Evolutionary conservation across 169 alveolate genomes (phyloP).

Genomic region (Cardiosporidium cionae): DNA sequence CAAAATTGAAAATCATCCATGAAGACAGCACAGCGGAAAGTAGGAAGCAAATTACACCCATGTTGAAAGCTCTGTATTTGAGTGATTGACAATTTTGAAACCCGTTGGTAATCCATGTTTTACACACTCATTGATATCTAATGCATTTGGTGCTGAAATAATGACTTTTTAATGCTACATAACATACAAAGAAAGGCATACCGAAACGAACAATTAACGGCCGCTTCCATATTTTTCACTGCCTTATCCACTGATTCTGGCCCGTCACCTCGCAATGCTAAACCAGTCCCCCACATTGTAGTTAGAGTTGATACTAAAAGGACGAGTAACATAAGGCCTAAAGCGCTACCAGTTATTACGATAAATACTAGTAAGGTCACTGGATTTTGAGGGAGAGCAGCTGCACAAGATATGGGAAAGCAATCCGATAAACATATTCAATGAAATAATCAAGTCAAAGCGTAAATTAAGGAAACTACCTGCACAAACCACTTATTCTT

Average conservation of each 20-base stretch:
- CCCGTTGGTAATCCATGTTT: neutral
- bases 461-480: too few relatives aligned
- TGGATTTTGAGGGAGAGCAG: too few relatives aligned
- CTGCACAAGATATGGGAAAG: too few relatives aligned
- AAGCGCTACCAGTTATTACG: slow-evolving; percentile 5
- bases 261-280: slow-evolving; percentile 11
- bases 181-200: too few relatives aligned
- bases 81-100: neutral
- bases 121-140: neutral
- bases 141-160: too few relatives aligned
- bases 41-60: neutral
- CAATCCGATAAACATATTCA: too few relatives aligned
- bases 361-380: neutral
- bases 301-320: slow-evolving; percentile 9
- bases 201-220: slow-evolving; percentile 4
- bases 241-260: neutral
- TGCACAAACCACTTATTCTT: too few relatives aligned
- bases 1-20: neutral
- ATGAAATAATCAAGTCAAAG: too few relatives aligned
- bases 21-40: neutral
- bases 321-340: slow-evolving; percentile 24
- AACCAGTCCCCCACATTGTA: slow-evolving; percentile 30
- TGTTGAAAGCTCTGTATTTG: neutral
- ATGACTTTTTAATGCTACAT: too few relatives aligned
- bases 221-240: slow-evolving; percentile 9